Evolutionary conservation across 1,139 yeast species (phyloP).

Genomic region (Scheffersomyces segobiensis): DNA sequence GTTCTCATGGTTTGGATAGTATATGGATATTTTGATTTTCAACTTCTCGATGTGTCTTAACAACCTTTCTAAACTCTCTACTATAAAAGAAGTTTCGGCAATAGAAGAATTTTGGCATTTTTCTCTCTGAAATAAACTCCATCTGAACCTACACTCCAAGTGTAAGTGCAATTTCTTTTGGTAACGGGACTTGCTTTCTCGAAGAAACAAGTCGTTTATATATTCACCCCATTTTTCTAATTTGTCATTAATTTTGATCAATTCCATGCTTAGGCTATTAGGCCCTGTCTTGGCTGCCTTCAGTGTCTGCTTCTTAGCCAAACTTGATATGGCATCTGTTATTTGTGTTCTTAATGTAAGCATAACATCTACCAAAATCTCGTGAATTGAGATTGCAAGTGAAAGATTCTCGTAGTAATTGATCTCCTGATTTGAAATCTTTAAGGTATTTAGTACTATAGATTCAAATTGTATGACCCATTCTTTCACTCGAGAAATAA

Average conservation of each 20-base stretch:
- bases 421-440: neutral
- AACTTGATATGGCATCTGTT: constrained; percentile 15
- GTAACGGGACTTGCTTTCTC: constrained; percentile 5
- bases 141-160: constrained; percentile 24
- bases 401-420: constrained; percentile 6
- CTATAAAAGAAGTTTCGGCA: constrained; percentile 30
- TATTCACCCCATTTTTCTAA: constrained; percentile 38
- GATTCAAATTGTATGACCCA: constrained; percentile 39
- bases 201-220: constrained; percentile 15
- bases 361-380: constrained; percentile 55
- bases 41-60: constrained; percentile 9
- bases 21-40: constrained; percentile 10
- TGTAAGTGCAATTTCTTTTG: neutral
- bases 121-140: constrained; percentile 36
- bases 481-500: constrained; percentile 24
- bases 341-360: constrained; percentile 33
- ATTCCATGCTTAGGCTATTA: constrained; percentile 31
- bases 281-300: constrained; percentile 24
- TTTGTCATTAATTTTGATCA: constrained; percentile 40
- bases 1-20: constrained; percentile 50
- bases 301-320: constrained; percentile 19
- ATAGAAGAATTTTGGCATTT: constrained; percentile 32
- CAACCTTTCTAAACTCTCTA: constrained; percentile 24
- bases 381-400: constrained; percentile 44
- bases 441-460: constrained; percentile 12